Base-by-base conservation (phyloP, 306 rosid species). In the Lotus japonicus region DNA sequence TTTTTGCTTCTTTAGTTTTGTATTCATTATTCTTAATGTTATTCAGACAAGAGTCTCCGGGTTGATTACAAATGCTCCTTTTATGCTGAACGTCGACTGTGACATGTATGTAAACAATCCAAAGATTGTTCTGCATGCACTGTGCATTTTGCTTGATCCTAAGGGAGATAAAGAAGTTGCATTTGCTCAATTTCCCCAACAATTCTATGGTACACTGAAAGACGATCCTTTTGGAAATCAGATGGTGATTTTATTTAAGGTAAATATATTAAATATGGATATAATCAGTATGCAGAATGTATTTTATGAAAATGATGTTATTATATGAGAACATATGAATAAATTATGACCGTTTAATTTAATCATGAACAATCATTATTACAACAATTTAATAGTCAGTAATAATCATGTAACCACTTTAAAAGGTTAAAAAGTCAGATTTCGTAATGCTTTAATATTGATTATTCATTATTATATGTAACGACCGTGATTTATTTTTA, bases 31-130 rank as follows among this genome's bases (percentile, higher is more conserved):
- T 9, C 5, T 4, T 9, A 17, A 48, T 35, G 52, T 13, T 26
- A 48, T 72, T 68, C 75, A 87, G 91, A 50, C 89, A 2, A 87
- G 91, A 73, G 88, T 90, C 2, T 87, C 92, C 0, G 88, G 86
- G 4, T 19, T 87, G 86, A 84, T 90, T 77, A 87, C 89, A 2
- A 90, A 85, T 64, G 92, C 92, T 3, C 97, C 97, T 0, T 87
- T 76, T 5, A 80, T 68, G 56, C 11, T 88, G 60, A 90, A 88
- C 13, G 74, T 90, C 6, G 97, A 90, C 38, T 90, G 92, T 7
- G 90, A 90, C 66, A 84, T 88, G 92, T 84, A 77, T 39, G 90
- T 70, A 9, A 85, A 84, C 75, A 84, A 88, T 61, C 84, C 97
- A 9, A 70, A 72, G 0, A 33, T 77, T 44, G 55, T 71, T 66